Conservation (phyloP, 2,329 filamentous ascomycete species). For the Balansia obtecta region DNA sequence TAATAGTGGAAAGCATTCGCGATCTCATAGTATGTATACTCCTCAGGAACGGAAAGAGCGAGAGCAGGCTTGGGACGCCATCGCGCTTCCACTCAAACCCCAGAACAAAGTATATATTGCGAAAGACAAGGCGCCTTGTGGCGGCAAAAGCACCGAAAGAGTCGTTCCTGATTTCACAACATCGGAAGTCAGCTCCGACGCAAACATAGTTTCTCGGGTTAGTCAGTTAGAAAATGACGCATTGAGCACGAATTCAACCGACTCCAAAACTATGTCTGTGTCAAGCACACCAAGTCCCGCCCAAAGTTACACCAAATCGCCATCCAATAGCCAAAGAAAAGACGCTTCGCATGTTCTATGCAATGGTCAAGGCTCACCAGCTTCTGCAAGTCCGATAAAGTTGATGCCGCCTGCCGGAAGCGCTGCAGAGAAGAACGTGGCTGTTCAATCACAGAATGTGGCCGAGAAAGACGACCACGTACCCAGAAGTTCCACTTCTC, state of each 20-base stretch:
- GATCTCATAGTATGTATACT: slow-evolving; percentile 15
- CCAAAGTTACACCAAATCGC: neutral
- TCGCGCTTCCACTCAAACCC: slow-evolving; percentile 20
- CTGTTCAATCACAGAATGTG: neutral
- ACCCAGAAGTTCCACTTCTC: neutral
- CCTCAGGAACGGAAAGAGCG: slow-evolving; percentile 19
- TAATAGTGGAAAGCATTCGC: slow-evolving; percentile 2
- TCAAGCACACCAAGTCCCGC: slow-evolving; percentile 1
- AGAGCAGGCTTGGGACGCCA: slow-evolving; percentile 21
- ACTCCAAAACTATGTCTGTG: slow-evolving; percentile 2
- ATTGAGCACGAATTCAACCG: neutral
- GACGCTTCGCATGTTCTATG: neutral
- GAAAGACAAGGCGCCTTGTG: neutral
- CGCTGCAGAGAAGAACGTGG: neutral
- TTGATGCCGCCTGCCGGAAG: neutral
- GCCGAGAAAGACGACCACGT: neutral
- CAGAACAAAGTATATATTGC: slow-evolving; percentile 4
- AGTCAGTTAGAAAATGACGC: neutral
- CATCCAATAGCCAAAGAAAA: neutral
- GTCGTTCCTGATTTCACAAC: neutral
- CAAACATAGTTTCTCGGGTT: neutral
- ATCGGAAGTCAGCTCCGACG: neutral
- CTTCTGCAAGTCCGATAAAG: neutral
- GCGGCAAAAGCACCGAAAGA: neutral
- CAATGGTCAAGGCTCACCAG: neutral